Evolutionary conservation across 805 yeast genomes (phyloP).

Genomic region (Candida arabinofermentans): DNA sequence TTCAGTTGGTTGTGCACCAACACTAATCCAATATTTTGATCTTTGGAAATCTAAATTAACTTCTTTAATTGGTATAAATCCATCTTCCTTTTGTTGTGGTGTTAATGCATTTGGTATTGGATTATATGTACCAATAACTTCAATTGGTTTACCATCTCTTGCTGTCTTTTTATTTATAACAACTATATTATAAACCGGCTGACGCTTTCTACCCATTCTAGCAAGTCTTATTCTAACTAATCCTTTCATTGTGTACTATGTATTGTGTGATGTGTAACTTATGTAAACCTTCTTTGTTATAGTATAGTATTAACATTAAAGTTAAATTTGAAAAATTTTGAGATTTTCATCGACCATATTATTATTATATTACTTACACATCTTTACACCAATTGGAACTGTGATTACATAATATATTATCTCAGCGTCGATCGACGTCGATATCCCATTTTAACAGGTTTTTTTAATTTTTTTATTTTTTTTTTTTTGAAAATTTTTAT

Average conservation of each 20-base stretch:
- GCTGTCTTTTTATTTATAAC: slow-evolving; percentile 75
- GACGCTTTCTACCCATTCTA: slow-evolving; percentile 84
- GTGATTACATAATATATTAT: not conserved
- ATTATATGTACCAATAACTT: slow-evolving; percentile 90
- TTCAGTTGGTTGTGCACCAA: slow-evolving; percentile 92
- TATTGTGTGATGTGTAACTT: not conserved
- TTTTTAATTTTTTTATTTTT: slow-evolving; percentile 3
- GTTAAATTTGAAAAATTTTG: not conserved
- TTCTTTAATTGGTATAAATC: slow-evolving; percentile 65
- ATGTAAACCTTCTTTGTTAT: not conserved
- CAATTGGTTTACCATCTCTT: slow-evolving; percentile 86
- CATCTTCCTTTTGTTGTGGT: slow-evolving; percentile 53
- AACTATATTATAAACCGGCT: slow-evolving; percentile 89
- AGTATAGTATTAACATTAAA: not conserved
- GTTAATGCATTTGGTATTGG: slow-evolving; percentile 73
- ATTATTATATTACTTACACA: not conserved
- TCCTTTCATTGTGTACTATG: slow-evolving; percentile 46
- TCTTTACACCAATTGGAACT: too few relatives aligned
- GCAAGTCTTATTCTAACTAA: slow-evolving; percentile 86
- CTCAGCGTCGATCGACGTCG: not conserved
- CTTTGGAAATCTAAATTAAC: slow-evolving; percentile 81
- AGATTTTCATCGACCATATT: not conserved
- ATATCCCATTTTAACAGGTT: slow-evolving; percentile 1
- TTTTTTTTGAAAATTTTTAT: slow-evolving; percentile 3
- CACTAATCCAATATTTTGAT: slow-evolving; percentile 94